These are phyloP conservation scores for Phyllosticta capitalensis DNA, from an alignment of 2,329 filamentous ascomycete species.

Conservation along the genomic window DNA sequence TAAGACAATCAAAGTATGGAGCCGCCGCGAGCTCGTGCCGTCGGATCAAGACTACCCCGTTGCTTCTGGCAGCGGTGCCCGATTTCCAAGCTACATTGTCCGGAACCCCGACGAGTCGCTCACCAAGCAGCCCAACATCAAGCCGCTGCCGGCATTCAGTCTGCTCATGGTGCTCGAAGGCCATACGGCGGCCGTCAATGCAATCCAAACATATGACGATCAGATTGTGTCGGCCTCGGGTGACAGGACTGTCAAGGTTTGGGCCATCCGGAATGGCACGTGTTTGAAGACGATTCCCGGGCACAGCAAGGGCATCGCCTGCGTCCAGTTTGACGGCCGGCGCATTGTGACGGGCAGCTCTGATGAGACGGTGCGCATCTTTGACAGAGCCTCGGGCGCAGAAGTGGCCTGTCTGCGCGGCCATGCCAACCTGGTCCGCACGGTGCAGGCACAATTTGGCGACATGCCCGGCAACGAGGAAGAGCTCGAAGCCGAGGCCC, in stretches of 20 bases:
- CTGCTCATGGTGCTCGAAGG: constrained; percentile 73
- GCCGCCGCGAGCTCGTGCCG: constrained; percentile 46
- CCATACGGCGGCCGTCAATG: constrained; percentile 87
- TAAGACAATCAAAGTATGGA: constrained; percentile 94
- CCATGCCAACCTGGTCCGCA: constrained; percentile 78
- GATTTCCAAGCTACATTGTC: constrained; percentile 46
- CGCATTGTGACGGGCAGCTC: constrained; percentile 93
- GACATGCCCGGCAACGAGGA: constrained; percentile 73
- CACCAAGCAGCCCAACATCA: constrained; percentile 33
- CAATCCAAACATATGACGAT: constrained; percentile 77
- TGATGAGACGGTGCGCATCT: constrained; percentile 92
- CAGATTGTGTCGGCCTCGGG: constrained; percentile 93
- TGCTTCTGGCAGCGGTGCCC: constrained; percentile 30
- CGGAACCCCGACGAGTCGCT: constrained; percentile 35
- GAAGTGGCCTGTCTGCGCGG: constrained; percentile 82
- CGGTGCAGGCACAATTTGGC: constrained; percentile 89
- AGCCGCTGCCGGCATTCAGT: constrained; percentile 57
- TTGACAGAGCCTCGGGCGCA: constrained; percentile 73
- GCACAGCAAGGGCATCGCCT: constrained; percentile 92
- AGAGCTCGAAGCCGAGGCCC: constrained; percentile 64
- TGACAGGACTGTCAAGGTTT: constrained; percentile 87
- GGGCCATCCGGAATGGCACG: constrained; percentile 74
- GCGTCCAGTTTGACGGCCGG: constrained; percentile 89
- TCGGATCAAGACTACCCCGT: constrained; percentile 30
- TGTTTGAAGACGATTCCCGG: constrained; percentile 73